Percentiles rank a stretch among this genome's conserved stretches.
These are phyloP conservation scores for Raphidocelis subcapitata DNA, from an alignment of 139 green algal genomes.

Conservation along the genomic window DNA sequence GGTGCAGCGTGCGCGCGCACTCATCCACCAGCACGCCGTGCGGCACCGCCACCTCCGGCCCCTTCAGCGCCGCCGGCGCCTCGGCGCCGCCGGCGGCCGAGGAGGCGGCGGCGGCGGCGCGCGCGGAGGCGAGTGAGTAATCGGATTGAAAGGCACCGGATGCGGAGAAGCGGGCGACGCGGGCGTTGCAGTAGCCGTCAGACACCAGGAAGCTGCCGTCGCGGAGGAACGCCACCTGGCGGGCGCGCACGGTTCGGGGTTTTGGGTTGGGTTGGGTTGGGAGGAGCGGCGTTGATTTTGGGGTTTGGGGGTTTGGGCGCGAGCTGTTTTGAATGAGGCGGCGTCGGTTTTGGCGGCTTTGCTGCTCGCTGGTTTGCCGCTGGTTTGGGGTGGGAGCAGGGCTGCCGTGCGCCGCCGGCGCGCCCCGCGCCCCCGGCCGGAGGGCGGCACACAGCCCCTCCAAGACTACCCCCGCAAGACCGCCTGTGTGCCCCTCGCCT, in stretches of 20 bases:
- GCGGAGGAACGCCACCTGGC: conserved; percentile 61
- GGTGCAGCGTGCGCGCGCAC: conserved; percentile 58
- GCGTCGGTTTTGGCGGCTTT: too few relatives aligned
- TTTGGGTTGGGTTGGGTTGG: not conserved
- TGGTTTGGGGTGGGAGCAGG: too few relatives aligned
- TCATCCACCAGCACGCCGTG: conserved; percentile 79
- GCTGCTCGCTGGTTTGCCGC: too few relatives aligned
- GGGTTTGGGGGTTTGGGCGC: not conserved
- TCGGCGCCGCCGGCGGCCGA: not conserved
- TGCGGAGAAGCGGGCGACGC: conserved; percentile 43
- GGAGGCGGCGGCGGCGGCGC: too few relatives aligned
- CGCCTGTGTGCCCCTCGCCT: too few relatives aligned
- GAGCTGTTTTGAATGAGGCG: not conserved
- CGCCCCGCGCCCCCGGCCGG: too few relatives aligned
- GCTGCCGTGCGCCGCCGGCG: too few relatives aligned
- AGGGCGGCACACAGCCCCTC: too few relatives aligned
- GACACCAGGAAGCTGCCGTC: conserved; percentile 75
- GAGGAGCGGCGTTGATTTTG: not conserved
- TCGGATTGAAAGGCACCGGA: conserved; percentile 37
- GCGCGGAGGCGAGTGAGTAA: too few relatives aligned
- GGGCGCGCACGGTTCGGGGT: not conserved
- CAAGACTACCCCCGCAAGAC: too few relatives aligned
- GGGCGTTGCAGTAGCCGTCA: conserved; percentile 79
- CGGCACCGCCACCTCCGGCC: conserved; percentile 28
- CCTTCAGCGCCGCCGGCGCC: not conserved